phyloP scores from a whole-genome alignment of 805 yeast genomes.

The Hanseniaspora clermontiae region DNA sequence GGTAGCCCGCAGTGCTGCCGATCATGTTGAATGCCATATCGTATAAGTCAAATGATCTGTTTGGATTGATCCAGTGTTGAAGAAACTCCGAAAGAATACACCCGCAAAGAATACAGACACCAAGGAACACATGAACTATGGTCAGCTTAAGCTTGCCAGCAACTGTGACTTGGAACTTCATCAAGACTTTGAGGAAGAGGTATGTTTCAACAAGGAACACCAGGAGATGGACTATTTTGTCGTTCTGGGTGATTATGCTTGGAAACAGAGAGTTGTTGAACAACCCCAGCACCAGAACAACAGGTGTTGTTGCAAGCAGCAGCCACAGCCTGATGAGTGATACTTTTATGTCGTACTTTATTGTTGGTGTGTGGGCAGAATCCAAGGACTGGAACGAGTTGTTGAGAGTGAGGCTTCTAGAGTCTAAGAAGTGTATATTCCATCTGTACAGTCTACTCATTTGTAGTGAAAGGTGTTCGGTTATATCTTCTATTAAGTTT shows the following conservation, averaged over 20 bases:
- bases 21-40: conserved; percentile 34
- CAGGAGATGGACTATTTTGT: conserved; percentile 39
- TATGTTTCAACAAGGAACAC: conserved; percentile 37
- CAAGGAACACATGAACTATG: conserved; percentile 26
- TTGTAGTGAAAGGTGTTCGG: no score
- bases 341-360: neutral
- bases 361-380: neutral
- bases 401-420: no score
- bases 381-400: no score
- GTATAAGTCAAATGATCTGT: conserved; percentile 35
- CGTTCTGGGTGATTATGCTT: conserved; percentile 28
- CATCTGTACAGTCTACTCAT: no score
- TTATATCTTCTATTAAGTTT: no score
- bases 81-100: conserved; percentile 39
- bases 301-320: conserved; percentile 15
- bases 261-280: conserved; percentile 16
- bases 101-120: conserved; percentile 36
- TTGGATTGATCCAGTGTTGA: conserved; percentile 35
- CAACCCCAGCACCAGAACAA: conserved; percentile 14
- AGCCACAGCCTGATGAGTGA: conserved; percentile 11
- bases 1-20: conserved; percentile 19
- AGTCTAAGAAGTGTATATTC: no score
- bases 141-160: neutral
- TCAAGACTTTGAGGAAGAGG: conserved; percentile 32
- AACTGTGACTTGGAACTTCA: neutral